Evolutionary conservation across 106 monocot genomes (phyloP).

Genomic region (Phalaenopsis equestris): DNA sequence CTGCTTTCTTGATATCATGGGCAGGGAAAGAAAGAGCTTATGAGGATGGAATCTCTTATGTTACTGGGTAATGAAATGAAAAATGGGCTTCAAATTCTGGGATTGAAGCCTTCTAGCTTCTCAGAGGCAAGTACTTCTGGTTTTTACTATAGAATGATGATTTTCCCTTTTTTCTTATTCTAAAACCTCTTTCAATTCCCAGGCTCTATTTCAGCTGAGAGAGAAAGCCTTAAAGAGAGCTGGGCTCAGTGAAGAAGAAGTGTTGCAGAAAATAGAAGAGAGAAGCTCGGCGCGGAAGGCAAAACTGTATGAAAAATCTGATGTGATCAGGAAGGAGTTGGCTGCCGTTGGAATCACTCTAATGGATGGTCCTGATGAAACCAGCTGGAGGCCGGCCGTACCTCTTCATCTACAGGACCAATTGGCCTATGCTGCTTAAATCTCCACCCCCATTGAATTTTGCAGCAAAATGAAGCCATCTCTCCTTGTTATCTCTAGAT

Average conservation of each 20-base stretch:
- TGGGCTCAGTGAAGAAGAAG: constrained; percentile 53
- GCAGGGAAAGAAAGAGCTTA: constrained; percentile 72
- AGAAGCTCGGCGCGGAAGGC: constrained; percentile 55
- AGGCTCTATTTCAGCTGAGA: constrained; percentile 64
- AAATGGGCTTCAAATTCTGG: constrained; percentile 43
- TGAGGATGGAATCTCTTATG: constrained; percentile 56
- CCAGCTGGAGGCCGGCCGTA: constrained; percentile 69
- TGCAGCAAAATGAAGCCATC: no score
- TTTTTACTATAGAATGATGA: not conserved
- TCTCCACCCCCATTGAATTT: not conserved
- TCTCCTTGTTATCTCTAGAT: no score
- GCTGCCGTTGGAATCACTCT: constrained; percentile 63
- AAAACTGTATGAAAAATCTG: constrained; percentile 66
- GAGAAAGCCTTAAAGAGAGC: constrained; percentile 74
- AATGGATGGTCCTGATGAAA: constrained; percentile 81
- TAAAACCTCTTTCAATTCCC: constrained; percentile 10
- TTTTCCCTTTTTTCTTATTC: not conserved
- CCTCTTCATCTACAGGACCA: constrained; percentile 49
- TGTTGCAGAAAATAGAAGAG: constrained; percentile 69
- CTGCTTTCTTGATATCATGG: constrained; percentile 8
- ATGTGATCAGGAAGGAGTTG: constrained; percentile 76
- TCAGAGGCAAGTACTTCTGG: constrained; percentile 35
- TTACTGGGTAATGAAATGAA: constrained; percentile 51
- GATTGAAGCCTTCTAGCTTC: constrained; percentile 60
- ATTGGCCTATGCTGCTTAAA: constrained; percentile 7